These are phyloP conservation scores for Funneliformis mosseae DNA, from an alignment of 192 early-diverging fungal genomes.

Conservation along the genomic window DNA sequence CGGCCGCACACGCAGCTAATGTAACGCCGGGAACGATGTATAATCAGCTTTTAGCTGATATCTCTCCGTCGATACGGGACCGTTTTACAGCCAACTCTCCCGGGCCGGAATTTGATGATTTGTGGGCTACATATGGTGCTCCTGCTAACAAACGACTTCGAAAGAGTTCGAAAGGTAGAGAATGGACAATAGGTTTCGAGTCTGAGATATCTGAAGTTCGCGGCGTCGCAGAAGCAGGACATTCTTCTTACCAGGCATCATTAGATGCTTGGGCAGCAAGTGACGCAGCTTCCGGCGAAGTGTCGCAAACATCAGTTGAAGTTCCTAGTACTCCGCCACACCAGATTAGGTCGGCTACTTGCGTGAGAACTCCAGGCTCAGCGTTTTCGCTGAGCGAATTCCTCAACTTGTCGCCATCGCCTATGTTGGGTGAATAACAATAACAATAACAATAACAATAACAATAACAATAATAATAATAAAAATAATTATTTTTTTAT, in stretches of 20 bases:
- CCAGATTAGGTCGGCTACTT: background rate
- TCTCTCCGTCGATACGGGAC: background rate
- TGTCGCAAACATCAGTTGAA: background rate
- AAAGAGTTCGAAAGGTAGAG: background rate
- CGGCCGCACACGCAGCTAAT: background rate
- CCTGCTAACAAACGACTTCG: background rate
- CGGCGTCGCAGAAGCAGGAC: no score
- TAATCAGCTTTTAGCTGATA: background rate
- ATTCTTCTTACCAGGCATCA: background rate
- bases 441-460: background rate
- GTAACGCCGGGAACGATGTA: background rate
- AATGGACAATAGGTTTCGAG: background rate
- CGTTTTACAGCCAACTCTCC: background rate
- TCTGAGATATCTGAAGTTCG: background rate
- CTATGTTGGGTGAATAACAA: background rate
- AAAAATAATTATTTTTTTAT: no score
- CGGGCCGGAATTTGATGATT: background rate
- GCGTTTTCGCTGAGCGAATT: background rate
- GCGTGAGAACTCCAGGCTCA: background rate
- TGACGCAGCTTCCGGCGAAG: background rate
- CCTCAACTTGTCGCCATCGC: background rate
- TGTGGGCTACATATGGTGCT: background rate
- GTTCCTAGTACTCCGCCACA: background rate
- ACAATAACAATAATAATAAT: background rate
- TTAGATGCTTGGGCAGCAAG: background rate